phyloP scores from a whole-genome alignment of 768 basidiomycete genomes.

The Leccinum pellstonianum region DNA sequence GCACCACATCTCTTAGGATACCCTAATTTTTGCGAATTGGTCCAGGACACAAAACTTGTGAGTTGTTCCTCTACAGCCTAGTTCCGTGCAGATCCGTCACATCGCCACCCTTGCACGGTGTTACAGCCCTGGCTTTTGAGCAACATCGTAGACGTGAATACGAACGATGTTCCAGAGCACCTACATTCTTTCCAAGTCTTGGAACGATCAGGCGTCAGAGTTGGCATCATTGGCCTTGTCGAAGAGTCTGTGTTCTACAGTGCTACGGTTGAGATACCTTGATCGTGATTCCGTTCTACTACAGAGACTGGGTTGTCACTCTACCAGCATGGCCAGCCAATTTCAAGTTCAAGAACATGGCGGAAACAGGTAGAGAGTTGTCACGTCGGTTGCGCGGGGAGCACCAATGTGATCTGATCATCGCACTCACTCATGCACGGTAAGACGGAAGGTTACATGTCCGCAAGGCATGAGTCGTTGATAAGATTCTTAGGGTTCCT shows the following conservation, averaged over 20 bases:
- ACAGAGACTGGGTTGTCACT: conserved; percentile 86
- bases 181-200: conserved; percentile 63
- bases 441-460: conserved; percentile 25
- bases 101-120: not conserved
- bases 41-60: conserved; percentile 76
- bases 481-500: conserved; percentile 25
- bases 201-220: conserved; percentile 64
- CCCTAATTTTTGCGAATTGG: conserved; percentile 64
- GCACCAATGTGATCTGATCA: conserved; percentile 74
- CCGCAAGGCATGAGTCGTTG: not conserved
- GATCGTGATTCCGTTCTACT: not conserved
- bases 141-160: conserved; percentile 75
- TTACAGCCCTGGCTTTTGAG: conserved; percentile 84
- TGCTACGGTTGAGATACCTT: not conserved
- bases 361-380: conserved; percentile 64
- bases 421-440: conserved; percentile 86
- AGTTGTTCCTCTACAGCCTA: conserved; percentile 23
- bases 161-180: conserved; percentile 57
- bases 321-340: conserved; percentile 82
- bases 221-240: conserved; percentile 85
- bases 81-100: not conserved
- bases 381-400: conserved; percentile 72
- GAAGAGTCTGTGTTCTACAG: conserved; percentile 57
- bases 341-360: conserved; percentile 78
- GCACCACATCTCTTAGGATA: conserved; percentile 42